Conservation (phyloP, 805 yeast species). For the Suhomyces canberraensis region DNA sequence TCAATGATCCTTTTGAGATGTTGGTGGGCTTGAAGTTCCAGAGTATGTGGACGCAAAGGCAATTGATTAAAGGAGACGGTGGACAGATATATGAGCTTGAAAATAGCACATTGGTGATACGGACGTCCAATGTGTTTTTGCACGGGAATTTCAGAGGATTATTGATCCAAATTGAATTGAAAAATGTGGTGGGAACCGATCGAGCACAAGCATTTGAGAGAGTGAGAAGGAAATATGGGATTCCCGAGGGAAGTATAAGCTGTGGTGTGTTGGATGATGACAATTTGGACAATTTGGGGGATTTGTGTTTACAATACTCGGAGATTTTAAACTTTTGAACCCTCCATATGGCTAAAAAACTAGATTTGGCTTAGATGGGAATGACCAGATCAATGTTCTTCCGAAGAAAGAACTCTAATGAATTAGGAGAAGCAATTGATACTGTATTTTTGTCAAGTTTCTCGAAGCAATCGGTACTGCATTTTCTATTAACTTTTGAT, state of each 20-base stretch:
- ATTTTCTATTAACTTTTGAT: too few species aligned
- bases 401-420: too few species aligned
- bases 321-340: constrained; percentile 36
- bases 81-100: constrained; percentile 63
- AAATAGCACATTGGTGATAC: constrained; percentile 49
- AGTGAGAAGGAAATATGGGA: constrained; percentile 29
- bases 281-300: constrained; percentile 32
- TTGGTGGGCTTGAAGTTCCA: constrained; percentile 57
- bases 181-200: neutral
- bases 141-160: constrained; percentile 76
- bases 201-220: constrained; percentile 18
- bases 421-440: too few species aligned
- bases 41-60: constrained; percentile 68
- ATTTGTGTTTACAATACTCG: constrained; percentile 41
- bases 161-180: constrained; percentile 54
- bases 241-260: constrained; percentile 40
- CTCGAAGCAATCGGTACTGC: neutral
- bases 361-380: constrained; percentile 5
- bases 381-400: too few species aligned
- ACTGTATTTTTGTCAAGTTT: too few species aligned
- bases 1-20: constrained; percentile 55
- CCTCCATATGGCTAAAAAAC: too few species aligned
- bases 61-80: constrained; percentile 69
- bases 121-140: constrained; percentile 68
- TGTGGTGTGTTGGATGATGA: constrained; percentile 26